Conservation (phyloP, 176 grass and related monocot genomes). For the Miscanthus lutarioriparius region DNA sequence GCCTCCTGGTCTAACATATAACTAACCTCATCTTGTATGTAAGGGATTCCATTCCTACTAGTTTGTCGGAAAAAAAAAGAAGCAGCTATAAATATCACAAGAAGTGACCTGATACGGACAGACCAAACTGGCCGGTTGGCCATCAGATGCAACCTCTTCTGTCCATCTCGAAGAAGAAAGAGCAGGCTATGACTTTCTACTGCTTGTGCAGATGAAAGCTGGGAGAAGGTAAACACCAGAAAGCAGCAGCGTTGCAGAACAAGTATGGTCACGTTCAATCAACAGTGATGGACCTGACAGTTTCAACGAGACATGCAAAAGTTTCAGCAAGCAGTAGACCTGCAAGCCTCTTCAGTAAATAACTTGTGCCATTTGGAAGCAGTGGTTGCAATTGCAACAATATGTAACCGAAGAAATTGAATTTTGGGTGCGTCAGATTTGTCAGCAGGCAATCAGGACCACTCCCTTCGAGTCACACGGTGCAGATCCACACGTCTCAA, state of each 20-base stretch:
- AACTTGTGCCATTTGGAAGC: slow-evolving; percentile 11
- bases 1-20: too few species aligned
- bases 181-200: slow-evolving; percentile 19
- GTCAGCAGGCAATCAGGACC: neutral
- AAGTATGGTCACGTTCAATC: slow-evolving; percentile 11
- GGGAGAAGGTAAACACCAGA: slow-evolving; percentile 1
- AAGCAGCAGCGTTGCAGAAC: slow-evolving; percentile 20
- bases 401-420: neutral
- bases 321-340: slow-evolving; percentile 6
- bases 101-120: neutral
- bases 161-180: slow-evolving; percentile 18
- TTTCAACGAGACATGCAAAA: neutral
- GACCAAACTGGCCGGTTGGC: slow-evolving; percentile 9
- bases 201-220: slow-evolving; percentile 27
- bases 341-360: neutral
- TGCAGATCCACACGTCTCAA: neutral
- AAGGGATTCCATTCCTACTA: neutral
- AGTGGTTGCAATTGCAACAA: neutral
- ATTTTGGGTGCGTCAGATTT: neutral
- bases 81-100: neutral
- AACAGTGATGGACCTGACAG: neutral
- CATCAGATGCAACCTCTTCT: neutral
- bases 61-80: neutral
- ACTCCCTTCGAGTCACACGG: neutral
- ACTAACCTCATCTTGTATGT: neutral